phyloP scores from a whole-genome alignment of 2,329 filamentous ascomycete genomes.

The Periconia macrospinosa region DNA sequence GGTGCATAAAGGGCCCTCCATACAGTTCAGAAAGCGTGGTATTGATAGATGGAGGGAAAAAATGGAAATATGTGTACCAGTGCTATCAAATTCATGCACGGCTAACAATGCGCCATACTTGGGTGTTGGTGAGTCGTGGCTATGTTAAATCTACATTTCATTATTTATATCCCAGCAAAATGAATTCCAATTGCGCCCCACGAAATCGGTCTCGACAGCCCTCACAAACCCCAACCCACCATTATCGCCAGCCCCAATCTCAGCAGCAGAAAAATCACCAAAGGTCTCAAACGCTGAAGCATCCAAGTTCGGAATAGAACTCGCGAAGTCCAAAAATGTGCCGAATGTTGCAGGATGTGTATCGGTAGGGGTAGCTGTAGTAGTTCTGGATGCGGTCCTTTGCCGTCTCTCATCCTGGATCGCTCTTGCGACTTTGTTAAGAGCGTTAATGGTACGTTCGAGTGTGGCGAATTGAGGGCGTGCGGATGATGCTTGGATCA shows the following conservation, averaged over 20 bases:
- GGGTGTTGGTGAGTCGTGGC: too few relatives aligned
- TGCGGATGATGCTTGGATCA: conserved; percentile 18
- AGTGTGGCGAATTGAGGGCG: conserved; percentile 22
- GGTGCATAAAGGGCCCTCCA: too few relatives aligned
- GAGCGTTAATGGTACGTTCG: conserved; percentile 28
- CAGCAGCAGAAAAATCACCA: conserved; percentile 21
- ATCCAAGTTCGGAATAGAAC: conserved; percentile 17
- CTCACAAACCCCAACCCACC: conserved; percentile 19
- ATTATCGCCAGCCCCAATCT: conserved; percentile 1
- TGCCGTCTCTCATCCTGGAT: conserved; percentile 25
- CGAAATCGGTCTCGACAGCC: conserved; percentile 33
- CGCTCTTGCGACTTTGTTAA: conserved; percentile 31
- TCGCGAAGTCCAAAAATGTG: not conserved
- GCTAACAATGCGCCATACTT: too few relatives aligned
- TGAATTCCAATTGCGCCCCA: conserved; percentile 31
- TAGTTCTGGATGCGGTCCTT: not conserved
- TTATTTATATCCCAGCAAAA: conserved; percentile 30
- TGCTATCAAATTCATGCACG: too few relatives aligned
- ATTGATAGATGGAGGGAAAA: too few relatives aligned
- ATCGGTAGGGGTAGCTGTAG: not conserved
- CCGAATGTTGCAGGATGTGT: not conserved
- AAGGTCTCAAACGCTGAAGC: conserved; percentile 17
- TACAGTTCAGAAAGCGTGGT: too few relatives aligned
- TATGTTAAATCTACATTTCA: not conserved
- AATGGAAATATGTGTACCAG: too few relatives aligned